Conservation (phyloP, 75 land plant species). For the Selaginella tamariscina region DNA sequence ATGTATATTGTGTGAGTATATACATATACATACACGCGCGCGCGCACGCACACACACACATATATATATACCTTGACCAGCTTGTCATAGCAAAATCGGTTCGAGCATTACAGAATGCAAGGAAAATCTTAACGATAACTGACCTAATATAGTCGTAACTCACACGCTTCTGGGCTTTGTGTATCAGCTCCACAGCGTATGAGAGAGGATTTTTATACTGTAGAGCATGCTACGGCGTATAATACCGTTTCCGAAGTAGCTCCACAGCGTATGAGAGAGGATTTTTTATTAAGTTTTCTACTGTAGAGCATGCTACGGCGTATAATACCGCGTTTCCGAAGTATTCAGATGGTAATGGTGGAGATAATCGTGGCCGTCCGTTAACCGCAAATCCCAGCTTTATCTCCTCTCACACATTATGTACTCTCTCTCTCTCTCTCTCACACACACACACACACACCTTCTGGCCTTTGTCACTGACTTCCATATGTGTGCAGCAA, state of each 20-base stretch:
- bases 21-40: too few species aligned
- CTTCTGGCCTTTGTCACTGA: background rate
- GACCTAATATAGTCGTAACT: slow-evolving; percentile 16
- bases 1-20: too few species aligned
- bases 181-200: background rate
- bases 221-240: background rate
- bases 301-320: background rate
- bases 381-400: slow-evolving; percentile 6
- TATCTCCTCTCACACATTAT: background rate
- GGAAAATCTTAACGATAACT: too few species aligned
- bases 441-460: too few species aligned
- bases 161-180: background rate
- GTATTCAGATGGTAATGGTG: slow-evolving; percentile 14
- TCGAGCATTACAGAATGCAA: too few species aligned
- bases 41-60: too few species aligned
- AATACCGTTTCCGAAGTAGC: slow-evolving; percentile 13
- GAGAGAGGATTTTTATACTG: background rate
- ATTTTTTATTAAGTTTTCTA: too few species aligned
- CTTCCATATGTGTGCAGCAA: background rate
- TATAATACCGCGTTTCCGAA: slow-evolving; percentile 15
- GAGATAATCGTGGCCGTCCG: slow-evolving; percentile 9
- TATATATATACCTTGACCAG: too few species aligned
- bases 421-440: too few species aligned
- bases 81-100: too few species aligned
- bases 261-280: slow-evolving; percentile 3